Percentiles rank a stretch among this genome's conserved stretches.
These are phyloP conservation scores for Cymbopogon flexuosus DNA, from an alignment of 202 grass and related monocot genomes.

Conservation along the genomic window DNA sequence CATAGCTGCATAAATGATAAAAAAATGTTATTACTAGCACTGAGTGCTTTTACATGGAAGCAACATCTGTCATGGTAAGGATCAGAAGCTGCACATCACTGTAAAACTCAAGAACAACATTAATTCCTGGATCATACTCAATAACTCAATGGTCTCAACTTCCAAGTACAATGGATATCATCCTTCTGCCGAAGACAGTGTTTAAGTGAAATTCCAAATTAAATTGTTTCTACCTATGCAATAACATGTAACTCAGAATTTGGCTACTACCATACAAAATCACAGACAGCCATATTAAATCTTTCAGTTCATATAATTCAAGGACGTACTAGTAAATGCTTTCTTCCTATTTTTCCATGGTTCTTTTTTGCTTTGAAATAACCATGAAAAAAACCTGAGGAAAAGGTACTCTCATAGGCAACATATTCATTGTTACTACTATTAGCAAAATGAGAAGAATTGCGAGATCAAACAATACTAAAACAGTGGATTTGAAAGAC, in stretches of 20 bases:
- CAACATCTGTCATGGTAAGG: background rate
- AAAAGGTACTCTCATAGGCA: background rate
- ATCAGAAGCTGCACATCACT: background rate
- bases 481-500: constrained; percentile 20
- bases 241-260: background rate
- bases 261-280: background rate
- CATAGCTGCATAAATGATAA: background rate
- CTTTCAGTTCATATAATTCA: background rate
- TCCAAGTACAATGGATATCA: background rate
- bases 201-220: constrained; percentile 5
- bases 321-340: background rate
- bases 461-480: background rate
- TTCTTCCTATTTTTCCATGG: background rate
- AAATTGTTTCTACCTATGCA: background rate
- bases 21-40: background rate
- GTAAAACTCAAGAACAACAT: background rate
- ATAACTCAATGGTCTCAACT: background rate
- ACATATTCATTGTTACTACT: background rate
- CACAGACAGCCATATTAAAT: background rate
- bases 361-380: background rate
- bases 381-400: background rate
- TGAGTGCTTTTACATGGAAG: background rate
- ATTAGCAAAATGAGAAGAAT: background rate
- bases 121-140: background rate
- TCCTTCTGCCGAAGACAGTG: background rate